A percentile compares a stretch with the other conserved stretches of the same genome.
Conservation (phyloP, 1,284 basidiomycete genomes). For the Peniophora sp. region DNA sequence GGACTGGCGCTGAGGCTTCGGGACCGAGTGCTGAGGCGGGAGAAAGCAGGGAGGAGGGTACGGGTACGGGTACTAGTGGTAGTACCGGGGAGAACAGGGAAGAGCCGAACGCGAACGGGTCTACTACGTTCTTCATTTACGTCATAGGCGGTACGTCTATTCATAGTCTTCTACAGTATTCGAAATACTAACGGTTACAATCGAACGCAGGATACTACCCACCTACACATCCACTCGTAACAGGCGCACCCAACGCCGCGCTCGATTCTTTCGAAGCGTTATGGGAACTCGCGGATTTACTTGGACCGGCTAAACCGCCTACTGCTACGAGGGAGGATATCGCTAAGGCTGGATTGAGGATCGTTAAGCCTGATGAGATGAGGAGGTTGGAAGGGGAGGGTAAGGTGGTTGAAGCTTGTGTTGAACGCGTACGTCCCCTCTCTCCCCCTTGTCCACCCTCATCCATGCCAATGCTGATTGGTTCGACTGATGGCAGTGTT, state of each 20-base stretch:
- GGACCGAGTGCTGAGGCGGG: slow-evolving; percentile 31
- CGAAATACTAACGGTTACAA: neutral
- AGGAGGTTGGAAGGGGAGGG: slow-evolving; percentile 46
- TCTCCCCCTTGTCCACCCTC: neutral
- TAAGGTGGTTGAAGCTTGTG: slow-evolving; percentile 66
- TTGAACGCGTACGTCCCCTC: slow-evolving; percentile 69
- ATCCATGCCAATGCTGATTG: slow-evolving; percentile 2
- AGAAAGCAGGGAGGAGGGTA: slow-evolving; percentile 14
- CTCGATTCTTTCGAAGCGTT: slow-evolving; percentile 74
- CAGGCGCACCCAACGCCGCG: slow-evolving; percentile 50
- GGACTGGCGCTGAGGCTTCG: slow-evolving; percentile 46
- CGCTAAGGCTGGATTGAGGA: slow-evolving; percentile 67
- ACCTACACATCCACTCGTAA: slow-evolving; percentile 77
- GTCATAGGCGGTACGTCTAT: slow-evolving; percentile 59
- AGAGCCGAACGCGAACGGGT: slow-evolving; percentile 18
- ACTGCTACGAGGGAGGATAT: slow-evolving; percentile 79
- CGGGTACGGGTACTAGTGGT: neutral
- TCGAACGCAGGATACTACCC: slow-evolving; percentile 68
- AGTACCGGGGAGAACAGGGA: neutral
- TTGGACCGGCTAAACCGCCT: slow-evolving; percentile 73
- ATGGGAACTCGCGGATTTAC: slow-evolving; percentile 68
- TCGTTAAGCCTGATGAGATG: slow-evolving; percentile 55
- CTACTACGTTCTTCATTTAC: slow-evolving; percentile 71
- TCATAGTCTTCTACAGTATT: slow-evolving; percentile 5
- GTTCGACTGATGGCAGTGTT: slow-evolving; percentile 35